These are phyloP conservation scores for Austropuccinia psidii DNA, from an alignment of 1,284 basidiomycete species.

Conservation along the genomic window DNA sequence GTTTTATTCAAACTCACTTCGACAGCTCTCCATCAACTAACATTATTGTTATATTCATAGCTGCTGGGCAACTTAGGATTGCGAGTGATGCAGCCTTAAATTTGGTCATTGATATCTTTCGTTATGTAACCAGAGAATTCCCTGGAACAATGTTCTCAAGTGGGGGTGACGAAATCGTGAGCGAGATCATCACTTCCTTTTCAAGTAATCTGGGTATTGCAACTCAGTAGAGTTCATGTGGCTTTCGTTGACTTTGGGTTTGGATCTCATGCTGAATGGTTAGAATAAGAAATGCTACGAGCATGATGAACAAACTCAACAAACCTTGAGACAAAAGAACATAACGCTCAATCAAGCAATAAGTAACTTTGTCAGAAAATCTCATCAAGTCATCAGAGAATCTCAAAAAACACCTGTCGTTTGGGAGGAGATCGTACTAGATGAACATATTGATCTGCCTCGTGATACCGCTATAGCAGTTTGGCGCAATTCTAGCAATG, in stretches of 20 bases:
- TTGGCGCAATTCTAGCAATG: constrained; percentile 64
- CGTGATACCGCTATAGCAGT: constrained; percentile 64
- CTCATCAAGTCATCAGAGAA: constrained; percentile 52
- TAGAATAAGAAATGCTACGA: constrained; percentile 41
- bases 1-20: too few relatives aligned
- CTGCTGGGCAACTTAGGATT: constrained; percentile 69
- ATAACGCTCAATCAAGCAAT: constrained; percentile 61
- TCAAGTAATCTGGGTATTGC: neutral
- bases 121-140: constrained; percentile 51
- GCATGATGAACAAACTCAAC: constrained; percentile 57
- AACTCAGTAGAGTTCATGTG: neutral
- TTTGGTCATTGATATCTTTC: constrained; percentile 54
- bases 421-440: constrained; percentile 69
- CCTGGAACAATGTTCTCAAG: constrained; percentile 62
- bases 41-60: constrained; percentile 56
- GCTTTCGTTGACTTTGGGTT: neutral
- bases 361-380: constrained; percentile 56
- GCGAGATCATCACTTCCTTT: constrained; percentile 38
- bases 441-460: constrained; percentile 57
- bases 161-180: constrained; percentile 75
- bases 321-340: constrained; percentile 52
- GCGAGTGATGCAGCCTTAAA: constrained; percentile 52
- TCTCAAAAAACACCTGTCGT: constrained; percentile 59
- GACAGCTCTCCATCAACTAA: too few relatives aligned
- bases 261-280: too few relatives aligned